Evolutionary conservation across 805 yeast species (phyloP).

Genomic region (Zygotorulaspora danielsina): DNA sequence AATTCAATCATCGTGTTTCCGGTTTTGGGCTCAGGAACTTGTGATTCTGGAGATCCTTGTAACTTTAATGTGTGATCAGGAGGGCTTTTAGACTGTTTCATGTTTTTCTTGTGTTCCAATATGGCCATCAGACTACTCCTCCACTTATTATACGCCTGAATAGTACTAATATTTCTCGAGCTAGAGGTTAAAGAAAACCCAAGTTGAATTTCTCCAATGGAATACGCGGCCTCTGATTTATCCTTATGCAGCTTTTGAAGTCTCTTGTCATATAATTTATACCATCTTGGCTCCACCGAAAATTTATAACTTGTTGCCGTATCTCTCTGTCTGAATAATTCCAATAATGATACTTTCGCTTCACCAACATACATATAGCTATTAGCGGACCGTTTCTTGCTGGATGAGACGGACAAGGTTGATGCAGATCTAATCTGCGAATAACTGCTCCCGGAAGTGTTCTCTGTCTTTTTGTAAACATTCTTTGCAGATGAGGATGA

Average conservation of each 20-base stretch:
- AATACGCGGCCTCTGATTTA: slow-evolving; percentile 9
- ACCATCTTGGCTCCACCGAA: slow-evolving; percentile 23
- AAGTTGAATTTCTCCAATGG: slow-evolving; percentile 28
- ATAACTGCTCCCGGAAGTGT: neutral
- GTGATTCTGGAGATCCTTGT: neutral
- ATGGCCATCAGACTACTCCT: slow-evolving; percentile 14
- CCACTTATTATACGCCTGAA: slow-evolving; percentile 26
- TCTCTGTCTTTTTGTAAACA: neutral
- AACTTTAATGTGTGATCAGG: neutral
- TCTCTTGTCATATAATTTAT: slow-evolving; percentile 26
- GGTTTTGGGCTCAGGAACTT: neutral
- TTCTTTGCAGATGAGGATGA: neutral
- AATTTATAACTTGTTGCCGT: slow-evolving; percentile 21
- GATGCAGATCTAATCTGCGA: neutral
- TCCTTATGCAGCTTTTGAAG: slow-evolving; percentile 12
- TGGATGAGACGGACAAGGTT: neutral
- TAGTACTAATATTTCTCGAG: slow-evolving; percentile 17
- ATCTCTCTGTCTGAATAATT: slow-evolving; percentile 25
- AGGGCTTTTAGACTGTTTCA: slow-evolving; percentile 4
- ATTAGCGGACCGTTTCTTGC: slow-evolving; percentile 5
- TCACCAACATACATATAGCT: slow-evolving; percentile 33
- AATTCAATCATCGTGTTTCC: neutral
- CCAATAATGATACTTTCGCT: slow-evolving; percentile 27
- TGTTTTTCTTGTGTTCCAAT: slow-evolving; percentile 7
- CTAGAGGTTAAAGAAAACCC: slow-evolving; percentile 20